A percentile compares a stretch with the other conserved stretches of the same genome.
Conservation (phyloP, 495 filamentous ascomycete genomes). For the Podospora pseudoanserina region DNA sequence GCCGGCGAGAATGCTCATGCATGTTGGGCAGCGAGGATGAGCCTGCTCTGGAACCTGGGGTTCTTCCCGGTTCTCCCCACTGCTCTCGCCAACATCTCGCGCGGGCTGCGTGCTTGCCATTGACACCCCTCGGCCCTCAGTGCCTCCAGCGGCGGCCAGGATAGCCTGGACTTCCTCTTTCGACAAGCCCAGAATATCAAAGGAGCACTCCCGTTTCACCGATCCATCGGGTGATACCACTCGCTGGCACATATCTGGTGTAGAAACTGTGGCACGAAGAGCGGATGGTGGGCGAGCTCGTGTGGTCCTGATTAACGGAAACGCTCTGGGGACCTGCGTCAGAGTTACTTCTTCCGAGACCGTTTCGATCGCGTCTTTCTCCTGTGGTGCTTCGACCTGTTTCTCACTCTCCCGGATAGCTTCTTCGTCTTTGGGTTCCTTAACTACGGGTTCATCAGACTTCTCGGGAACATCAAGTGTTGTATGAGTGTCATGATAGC, state of each 20-base stretch:
- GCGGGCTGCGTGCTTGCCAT: background rate
- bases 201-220: constrained; percentile 2
- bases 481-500: background rate
- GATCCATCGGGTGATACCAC: constrained; percentile 5
- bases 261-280: background rate
- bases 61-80: background rate
- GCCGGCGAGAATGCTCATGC: background rate
- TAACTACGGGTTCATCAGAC: background rate
- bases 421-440: background rate
- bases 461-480: background rate
- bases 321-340: background rate
- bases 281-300: background rate
- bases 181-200: constrained; percentile 2
- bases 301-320: background rate
- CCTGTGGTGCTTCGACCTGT: background rate
- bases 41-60: background rate
- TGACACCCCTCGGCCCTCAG: background rate
- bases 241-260: background rate
- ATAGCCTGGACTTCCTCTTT: background rate
- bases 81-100: background rate
- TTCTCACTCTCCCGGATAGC: background rate
- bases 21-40: constrained; percentile 4
- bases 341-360: background rate
- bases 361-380: background rate
- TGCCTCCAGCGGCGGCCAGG: background rate